A percentile compares a stretch with the other conserved stretches of the same genome.
Conservation (phyloP, 805 yeast species). For the Spathaspora arborariae region DNA sequence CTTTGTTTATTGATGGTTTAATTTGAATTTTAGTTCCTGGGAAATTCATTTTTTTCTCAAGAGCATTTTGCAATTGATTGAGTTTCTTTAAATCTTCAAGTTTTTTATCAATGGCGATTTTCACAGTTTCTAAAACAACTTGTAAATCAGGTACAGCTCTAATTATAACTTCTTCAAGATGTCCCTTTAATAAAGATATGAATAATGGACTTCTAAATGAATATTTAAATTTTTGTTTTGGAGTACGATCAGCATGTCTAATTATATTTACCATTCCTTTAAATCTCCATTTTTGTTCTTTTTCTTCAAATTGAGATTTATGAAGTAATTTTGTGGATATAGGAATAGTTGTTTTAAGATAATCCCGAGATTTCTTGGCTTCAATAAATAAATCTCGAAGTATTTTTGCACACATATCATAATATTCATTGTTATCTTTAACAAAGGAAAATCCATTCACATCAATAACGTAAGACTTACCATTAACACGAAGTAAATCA, state of each 20-base stretch:
- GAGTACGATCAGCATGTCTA: conserved; percentile 98
- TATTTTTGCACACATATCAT: conserved; percentile 77
- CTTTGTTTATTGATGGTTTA: conserved; percentile 74
- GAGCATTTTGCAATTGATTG: conserved; percentile 70
- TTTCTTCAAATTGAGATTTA: conserved; percentile 46
- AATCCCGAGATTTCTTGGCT: conserved; percentile 40
- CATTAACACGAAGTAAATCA: conserved; percentile 85
- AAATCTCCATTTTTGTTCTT: conserved; percentile 91
- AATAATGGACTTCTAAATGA: conserved; percentile 87
- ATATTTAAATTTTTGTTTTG: conserved; percentile 95
- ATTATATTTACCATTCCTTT: conserved; percentile 89
- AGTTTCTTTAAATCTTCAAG: conserved; percentile 81
- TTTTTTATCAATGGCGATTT: conserved; percentile 71
- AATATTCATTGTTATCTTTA: conserved; percentile 83
- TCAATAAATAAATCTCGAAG: conserved; percentile 69
- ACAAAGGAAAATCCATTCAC: conserved; percentile 98
- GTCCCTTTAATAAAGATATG: conserved; percentile 84
- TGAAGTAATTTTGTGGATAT: conserved; percentile 25
- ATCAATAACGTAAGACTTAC: conserved; percentile 88
- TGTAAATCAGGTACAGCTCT: conserved; percentile 82
- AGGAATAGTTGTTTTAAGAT: conserved; percentile 36
- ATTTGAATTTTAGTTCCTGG: conserved; percentile 97
- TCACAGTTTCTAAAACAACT: conserved; percentile 81
- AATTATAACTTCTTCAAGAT: conserved; percentile 92
- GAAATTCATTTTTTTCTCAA: conserved; percentile 81